A percentile compares a stretch with the other conserved stretches of the same genome.
Evolutionary conservation across 176 grass and related monocot species (phyloP).

Genomic region (Carex pumila): DNA sequence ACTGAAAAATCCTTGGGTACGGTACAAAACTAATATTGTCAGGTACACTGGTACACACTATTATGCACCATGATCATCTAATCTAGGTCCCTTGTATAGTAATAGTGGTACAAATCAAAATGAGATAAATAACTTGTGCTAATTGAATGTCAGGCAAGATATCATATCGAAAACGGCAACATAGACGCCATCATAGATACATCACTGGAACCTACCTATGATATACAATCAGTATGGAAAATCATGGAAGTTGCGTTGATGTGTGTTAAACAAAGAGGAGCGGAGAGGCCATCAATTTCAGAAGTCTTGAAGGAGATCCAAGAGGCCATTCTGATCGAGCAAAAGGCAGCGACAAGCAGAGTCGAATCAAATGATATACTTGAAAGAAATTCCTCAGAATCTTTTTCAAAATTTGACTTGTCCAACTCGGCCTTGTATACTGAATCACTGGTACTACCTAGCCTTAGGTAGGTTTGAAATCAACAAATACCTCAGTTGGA

Average conservation of each 20-base stretch:
- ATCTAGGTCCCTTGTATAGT: not conserved
- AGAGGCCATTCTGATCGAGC: slow-evolving; percentile 62
- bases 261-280: slow-evolving; percentile 57
- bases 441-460: slow-evolving; percentile 31
- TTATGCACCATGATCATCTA: not conserved
- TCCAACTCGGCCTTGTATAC: not conserved
- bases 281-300: slow-evolving; percentile 50
- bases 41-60: not conserved
- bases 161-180: slow-evolving; percentile 60
- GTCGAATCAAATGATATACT: slow-evolving; percentile 7
- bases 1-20: not conserved
- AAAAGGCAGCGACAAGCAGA: not conserved
- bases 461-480: slow-evolving; percentile 13
- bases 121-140: not conserved
- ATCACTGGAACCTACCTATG: slow-evolving; percentile 33
- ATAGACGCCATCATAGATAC: slow-evolving; percentile 52
- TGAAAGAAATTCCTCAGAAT: slow-evolving; percentile 23
- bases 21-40: not conserved
- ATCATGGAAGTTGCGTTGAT: slow-evolving; percentile 54
- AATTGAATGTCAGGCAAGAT: slow-evolving; percentile 43
- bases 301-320: slow-evolving; percentile 93
- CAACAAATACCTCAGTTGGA: not conserved
- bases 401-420: not conserved
- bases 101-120: not conserved
- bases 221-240: slow-evolving; percentile 81